Evolutionary conservation across 1,284 basidiomycete genomes (phyloP).

Genomic region (Earliella scabrosa): DNA sequence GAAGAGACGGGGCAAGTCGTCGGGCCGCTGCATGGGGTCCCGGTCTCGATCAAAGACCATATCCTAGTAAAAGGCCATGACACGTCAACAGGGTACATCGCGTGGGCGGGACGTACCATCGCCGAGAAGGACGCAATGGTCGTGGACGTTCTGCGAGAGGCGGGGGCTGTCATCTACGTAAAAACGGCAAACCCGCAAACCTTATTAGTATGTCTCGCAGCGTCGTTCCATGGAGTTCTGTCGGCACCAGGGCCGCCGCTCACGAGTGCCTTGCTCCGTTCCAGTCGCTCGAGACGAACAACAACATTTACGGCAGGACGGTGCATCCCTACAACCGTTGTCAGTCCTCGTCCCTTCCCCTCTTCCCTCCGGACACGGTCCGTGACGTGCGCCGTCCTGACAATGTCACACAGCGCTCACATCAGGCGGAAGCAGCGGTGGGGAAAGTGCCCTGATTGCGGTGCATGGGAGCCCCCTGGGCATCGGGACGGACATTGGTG

Average conservation of each 20-base stretch:
- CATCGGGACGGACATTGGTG: constrained; percentile 63
- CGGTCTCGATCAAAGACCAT: constrained; percentile 61
- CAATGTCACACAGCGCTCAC: constrained; percentile 39
- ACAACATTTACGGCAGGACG: constrained; percentile 57
- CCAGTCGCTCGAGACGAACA: constrained; percentile 52
- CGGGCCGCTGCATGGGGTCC: constrained; percentile 66
- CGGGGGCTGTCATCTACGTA: constrained; percentile 60
- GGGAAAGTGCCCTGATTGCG: constrained; percentile 68
- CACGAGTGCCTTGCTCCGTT: constrained; percentile 15
- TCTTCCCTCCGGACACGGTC: neutral
- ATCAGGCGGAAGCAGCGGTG: constrained; percentile 65
- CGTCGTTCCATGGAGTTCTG: neutral
- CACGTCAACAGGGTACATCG: constrained; percentile 53
- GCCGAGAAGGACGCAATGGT: constrained; percentile 48
- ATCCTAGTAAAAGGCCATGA: constrained; percentile 52
- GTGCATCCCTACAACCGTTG: constrained; percentile 58
- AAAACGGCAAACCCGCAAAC: constrained; percentile 64
- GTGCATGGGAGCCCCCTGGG: constrained; percentile 60
- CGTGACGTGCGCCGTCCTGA: constrained; percentile 14
- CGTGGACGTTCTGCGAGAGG: constrained; percentile 50
- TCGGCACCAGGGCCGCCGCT: too few species aligned
- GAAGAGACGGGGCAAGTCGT: constrained; percentile 50
- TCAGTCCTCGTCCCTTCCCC: constrained; percentile 14
- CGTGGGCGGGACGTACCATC: constrained; percentile 50
- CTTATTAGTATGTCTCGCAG: constrained; percentile 42